Evolutionary conservation across 805 yeast species (phyloP), one percentile per base, ranked within the genome.

Genomic region (Jamesozyma lodderae): DNA sequence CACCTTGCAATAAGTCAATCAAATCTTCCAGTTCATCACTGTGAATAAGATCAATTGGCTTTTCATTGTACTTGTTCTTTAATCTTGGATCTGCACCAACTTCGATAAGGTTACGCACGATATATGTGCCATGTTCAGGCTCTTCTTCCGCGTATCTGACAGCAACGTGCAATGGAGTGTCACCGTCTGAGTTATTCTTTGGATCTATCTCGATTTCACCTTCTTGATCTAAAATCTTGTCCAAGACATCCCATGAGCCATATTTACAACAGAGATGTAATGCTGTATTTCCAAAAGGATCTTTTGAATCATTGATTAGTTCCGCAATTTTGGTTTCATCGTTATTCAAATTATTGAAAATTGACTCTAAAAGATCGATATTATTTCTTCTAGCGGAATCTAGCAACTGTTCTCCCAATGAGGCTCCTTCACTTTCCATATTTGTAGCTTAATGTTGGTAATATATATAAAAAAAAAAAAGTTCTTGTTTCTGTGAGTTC

Each of bases 301-400:
- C 85, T 40, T 67, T 72, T 14, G 94, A 68, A 7, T 67, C 57
- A 61, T 92, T 92, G 54, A 90, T 71, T 40, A 85, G 56, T 6
- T 54, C 57, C 1, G 75, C 67, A 11, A 69, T 53, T 36, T 55
- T 57, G 10, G 41, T 49, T 3, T 48, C 39, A 35, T 58, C 56
- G 38, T 64, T 59, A 20, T 52, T 59, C 27, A 69, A 54, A 7
- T 63, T 70, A 17, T 62, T 63, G 23, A 80, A 62, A 37, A 87
- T 70, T 15, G 73, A 64, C 23, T 72, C 67, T 33, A 87, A 62
- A 36, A 90, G 70, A 44, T 85, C 94, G 3, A 76, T 71, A 58
- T 90, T 92, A 67, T 90, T 83, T 60, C 96, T 70, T 55, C 97
- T 77, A 7, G 94, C 79, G 3, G 90, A 79, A 48, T 90, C 96